Evolutionary conservation across 129 eudicot species (phyloP).

Genomic region (Escallonia herrerae): DNA sequence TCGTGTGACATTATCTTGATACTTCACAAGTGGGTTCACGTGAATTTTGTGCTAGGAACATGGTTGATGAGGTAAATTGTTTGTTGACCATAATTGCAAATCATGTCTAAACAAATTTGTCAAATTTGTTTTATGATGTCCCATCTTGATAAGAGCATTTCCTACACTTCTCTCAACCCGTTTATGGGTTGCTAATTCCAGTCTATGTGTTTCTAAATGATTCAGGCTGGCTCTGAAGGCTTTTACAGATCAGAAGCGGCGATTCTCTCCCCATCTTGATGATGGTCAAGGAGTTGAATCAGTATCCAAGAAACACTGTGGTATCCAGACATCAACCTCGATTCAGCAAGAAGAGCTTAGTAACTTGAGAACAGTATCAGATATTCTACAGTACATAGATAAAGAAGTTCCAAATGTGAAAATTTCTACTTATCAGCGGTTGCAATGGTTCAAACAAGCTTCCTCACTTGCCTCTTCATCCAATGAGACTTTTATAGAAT

Average conservation of each 20-base stretch:
- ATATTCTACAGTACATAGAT: constrained; percentile 47
- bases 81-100: too few species aligned
- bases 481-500: constrained; percentile 42
- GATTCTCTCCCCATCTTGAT: constrained; percentile 80
- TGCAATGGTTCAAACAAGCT: constrained; percentile 78
- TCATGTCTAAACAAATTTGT: too few species aligned
- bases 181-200: background rate
- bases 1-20: too few species aligned
- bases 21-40: too few species aligned
- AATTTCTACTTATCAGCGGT: constrained; percentile 57
- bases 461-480: constrained; percentile 49
- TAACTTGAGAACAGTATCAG: constrained; percentile 47
- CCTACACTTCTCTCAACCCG: background rate
- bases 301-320: constrained; percentile 56
- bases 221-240: constrained; percentile 90
- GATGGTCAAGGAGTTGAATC: constrained; percentile 35
- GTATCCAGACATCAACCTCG: constrained; percentile 27
- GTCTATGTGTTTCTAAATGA: background rate
- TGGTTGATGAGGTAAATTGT: too few species aligned
- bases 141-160: constrained; percentile 1
- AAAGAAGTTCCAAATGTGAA: constrained; percentile 62
- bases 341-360: constrained; percentile 50
- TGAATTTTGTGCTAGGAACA: too few species aligned
- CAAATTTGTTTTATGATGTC: too few species aligned
- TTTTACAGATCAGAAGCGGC: constrained; percentile 79